These are phyloP conservation scores for Solioccasus polychromus DNA, from an alignment of 768 basidiomycete species.

Conservation along the genomic window DNA sequence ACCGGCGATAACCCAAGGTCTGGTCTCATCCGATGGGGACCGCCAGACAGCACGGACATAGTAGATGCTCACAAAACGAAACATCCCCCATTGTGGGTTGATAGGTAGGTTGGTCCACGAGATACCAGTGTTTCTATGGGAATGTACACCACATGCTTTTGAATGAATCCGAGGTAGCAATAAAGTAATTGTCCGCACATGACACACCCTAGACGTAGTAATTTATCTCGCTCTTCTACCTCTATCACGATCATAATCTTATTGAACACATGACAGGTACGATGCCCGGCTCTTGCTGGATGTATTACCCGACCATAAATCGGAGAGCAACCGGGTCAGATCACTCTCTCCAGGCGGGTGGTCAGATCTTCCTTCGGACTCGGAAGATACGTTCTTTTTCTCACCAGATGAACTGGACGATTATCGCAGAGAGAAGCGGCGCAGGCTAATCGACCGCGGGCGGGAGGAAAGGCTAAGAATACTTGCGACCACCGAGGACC, in stretches of 20 bases:
- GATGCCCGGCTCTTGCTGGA: conserved; percentile 77
- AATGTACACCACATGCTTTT: conserved; percentile 7
- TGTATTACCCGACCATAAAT: conserved; percentile 30
- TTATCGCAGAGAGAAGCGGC: conserved; percentile 64
- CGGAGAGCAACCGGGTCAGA: conserved; percentile 4
- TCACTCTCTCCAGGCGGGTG: conserved; percentile 60
- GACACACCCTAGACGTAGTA: conserved; percentile 6
- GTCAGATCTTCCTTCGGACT: conserved; percentile 82
- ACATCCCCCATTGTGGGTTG: conserved; percentile 56
- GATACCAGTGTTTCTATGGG: conserved; percentile 5
- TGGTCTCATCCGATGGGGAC: conserved; percentile 36
- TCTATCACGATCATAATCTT: conserved; percentile 16
- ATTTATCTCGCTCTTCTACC: conserved; percentile 18
- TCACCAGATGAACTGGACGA: conserved; percentile 63
- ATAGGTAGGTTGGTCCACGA: conserved; percentile 64
- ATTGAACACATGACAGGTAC: conserved; percentile 49
- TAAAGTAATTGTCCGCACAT: conserved; percentile 5
- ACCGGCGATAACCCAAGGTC: conserved; percentile 20
- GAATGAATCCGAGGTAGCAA: conserved; percentile 14
- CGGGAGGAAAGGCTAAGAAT: conserved; percentile 68
- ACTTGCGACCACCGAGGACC: conserved; percentile 43
- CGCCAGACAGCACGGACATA: conserved; percentile 9
- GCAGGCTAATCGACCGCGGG: conserved; percentile 53
- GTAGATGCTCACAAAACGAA: not conserved
- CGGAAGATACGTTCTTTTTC: conserved; percentile 84